Evolutionary conservation across 257 asterid genomes (phyloP).

Genomic region (Solanum dulcamara): DNA sequence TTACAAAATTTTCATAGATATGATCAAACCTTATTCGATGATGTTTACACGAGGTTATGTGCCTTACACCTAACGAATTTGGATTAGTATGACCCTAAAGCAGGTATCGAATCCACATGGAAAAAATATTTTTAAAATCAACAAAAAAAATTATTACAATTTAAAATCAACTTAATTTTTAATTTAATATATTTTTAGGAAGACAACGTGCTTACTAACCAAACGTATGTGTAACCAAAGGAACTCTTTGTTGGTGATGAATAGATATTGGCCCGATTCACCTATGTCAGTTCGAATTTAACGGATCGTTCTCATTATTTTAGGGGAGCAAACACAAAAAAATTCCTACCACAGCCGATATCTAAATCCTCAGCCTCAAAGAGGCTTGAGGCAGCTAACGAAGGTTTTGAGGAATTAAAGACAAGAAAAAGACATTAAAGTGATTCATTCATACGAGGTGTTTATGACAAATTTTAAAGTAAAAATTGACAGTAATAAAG

Average conservation of each 20-base stretch:
- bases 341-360: no score
- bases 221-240: no score
- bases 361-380: neutral
- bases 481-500: accelerated
- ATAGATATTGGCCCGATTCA: no score
- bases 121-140: neutral
- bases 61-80: neutral
- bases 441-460: neutral
- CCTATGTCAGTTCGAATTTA: no score
- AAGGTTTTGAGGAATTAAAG: neutral
- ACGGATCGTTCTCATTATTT: no score
- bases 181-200: neutral
- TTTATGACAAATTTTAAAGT: neutral
- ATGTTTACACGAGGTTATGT: neutral
- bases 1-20: neutral
- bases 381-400: neutral
- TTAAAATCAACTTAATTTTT: neutral
- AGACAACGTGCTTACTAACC: no score
- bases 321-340: no score
- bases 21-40: neutral
- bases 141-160: neutral
- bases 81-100: neutral
- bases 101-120: neutral
- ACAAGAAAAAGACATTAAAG: neutral
- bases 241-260: no score